Evolutionary conservation across 1,284 basidiomycete species (phyloP).

Genomic region (Puccinia coronata): DNA sequence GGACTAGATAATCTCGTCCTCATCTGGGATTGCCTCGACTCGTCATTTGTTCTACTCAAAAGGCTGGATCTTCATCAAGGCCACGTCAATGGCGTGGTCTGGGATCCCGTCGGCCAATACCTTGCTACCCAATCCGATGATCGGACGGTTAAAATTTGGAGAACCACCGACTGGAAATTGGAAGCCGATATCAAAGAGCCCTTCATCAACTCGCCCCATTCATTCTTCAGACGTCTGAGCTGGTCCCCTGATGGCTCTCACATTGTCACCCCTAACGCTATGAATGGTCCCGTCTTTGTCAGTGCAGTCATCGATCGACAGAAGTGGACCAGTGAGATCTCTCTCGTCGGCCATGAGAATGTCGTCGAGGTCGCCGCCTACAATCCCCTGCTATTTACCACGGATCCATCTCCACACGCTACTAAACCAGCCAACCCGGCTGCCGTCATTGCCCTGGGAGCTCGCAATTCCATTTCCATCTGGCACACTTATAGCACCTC

Average conservation of each 20-base stretch:
- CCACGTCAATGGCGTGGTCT: constrained; percentile 97
- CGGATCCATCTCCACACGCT: constrained; percentile 67
- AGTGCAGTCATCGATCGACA: constrained; percentile 88
- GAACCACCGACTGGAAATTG: constrained; percentile 84
- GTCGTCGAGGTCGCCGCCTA: constrained; percentile 94
- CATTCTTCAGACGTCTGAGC: constrained; percentile 88
- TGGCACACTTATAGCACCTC: constrained; percentile 89
- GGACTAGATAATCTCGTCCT: constrained; percentile 87
- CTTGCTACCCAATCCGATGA: constrained; percentile 94
- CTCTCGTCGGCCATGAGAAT: constrained; percentile 94
- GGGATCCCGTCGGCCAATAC: constrained; percentile 95
- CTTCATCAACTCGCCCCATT: constrained; percentile 88
- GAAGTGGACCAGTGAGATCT: constrained; percentile 83
- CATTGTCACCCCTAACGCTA: constrained; percentile 94
- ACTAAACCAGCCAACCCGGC: constrained; percentile 75
- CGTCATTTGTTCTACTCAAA: constrained; percentile 70
- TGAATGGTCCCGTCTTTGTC: constrained; percentile 96
- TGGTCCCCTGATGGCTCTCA: constrained; percentile 99
- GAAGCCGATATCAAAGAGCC: constrained; percentile 83
- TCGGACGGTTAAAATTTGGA: constrained; percentile 93
- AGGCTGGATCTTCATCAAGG: constrained; percentile 88
- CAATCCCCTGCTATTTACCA: constrained; percentile 86
- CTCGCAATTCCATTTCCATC: constrained; percentile 71
- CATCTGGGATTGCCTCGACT: constrained; percentile 78
- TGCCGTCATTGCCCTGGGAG: constrained; percentile 81